Conservation (phyloP, 257 asterid genomes). For the Plectranthus barbatus region DNA sequence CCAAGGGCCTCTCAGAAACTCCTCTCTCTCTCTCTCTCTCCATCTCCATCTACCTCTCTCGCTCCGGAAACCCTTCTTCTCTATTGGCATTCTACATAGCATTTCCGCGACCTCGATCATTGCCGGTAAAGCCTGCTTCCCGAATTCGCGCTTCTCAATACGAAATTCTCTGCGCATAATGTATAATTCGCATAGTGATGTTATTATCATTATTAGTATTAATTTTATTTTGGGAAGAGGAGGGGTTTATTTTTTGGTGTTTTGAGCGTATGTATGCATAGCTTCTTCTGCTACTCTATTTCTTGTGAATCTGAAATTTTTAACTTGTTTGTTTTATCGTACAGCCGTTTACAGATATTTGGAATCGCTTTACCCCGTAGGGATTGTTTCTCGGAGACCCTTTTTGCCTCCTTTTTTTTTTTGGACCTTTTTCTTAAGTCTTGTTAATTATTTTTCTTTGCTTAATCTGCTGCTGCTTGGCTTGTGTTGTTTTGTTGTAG, state of each 20-base stretch:
- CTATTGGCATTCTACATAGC: constrained; percentile 6
- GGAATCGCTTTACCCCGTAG: not conserved
- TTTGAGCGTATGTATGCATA: not conserved
- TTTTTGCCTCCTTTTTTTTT: not conserved
- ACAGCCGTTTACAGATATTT: not conserved
- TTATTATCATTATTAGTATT: not conserved
- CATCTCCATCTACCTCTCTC: too few relatives aligned
- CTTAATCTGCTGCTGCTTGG: constrained; percentile 10
- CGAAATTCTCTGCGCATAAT: not conserved
- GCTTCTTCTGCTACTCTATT: not conserved
- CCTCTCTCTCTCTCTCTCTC: too few relatives aligned
- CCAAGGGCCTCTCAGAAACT: not conserved
- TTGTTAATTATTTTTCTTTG: not conserved
- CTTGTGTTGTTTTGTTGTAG: not conserved
- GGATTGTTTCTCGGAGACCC: not conserved
- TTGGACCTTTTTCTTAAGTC: not conserved
- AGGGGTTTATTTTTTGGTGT: not conserved
- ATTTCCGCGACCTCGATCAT: not conserved
- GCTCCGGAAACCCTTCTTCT: constrained; percentile 9
- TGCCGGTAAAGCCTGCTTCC: not conserved
- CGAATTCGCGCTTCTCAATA: not conserved
- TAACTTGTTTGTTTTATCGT: not conserved
- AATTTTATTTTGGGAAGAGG: too few relatives aligned
- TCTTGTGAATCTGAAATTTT: not conserved
- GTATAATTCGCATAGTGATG: not conserved